These are phyloP conservation scores for Megacollybia platyphylla DNA, from an alignment of 1,284 basidiomycete species.

Conservation along the genomic window DNA sequence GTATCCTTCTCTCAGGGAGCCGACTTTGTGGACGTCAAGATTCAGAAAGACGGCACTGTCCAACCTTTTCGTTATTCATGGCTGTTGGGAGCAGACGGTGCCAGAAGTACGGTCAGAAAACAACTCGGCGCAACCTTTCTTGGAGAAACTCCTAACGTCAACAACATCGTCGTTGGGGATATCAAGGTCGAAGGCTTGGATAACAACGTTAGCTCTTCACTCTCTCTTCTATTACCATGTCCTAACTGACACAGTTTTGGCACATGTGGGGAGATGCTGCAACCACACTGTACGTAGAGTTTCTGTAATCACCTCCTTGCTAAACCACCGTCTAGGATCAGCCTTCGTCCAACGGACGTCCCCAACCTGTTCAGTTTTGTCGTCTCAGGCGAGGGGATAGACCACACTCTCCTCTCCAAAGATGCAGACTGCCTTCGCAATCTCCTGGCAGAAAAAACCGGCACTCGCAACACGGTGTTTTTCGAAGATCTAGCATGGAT, in stretches of 20 bases:
- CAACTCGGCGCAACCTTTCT: slow-evolving; percentile 6
- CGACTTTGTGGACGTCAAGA: slow-evolving; percentile 17
- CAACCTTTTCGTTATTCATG: slow-evolving; percentile 1
- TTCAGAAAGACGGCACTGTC: slow-evolving; percentile 11
- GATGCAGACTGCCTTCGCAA: neutral
- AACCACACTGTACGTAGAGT: neutral
- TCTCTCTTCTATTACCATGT: neutral
- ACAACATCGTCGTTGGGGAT: slow-evolving; percentile 6
- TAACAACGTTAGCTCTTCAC: slow-evolving; percentile 3
- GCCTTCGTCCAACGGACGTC: slow-evolving; percentile 1
- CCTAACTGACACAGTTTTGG: slow-evolving; percentile 6
- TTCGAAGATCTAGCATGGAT: slow-evolving; percentile 5
- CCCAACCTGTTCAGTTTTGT: slow-evolving; percentile 1
- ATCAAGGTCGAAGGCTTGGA: slow-evolving; percentile 7
- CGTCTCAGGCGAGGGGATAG: neutral
- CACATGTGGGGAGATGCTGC: slow-evolving; percentile 10
- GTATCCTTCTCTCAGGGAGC: slow-evolving; percentile 19
- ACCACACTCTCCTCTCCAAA: neutral
- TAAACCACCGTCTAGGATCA: neutral
- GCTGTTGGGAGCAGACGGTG: slow-evolving; percentile 8
- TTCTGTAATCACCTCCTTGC: neutral
- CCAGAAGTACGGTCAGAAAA: slow-evolving; percentile 7
- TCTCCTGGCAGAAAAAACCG: neutral
- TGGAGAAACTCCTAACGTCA: slow-evolving; percentile 5
- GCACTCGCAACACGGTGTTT: neutral